phyloP scores from a whole-genome alignment of 2,329 filamentous ascomycete species.

The Paraphaeosphaeria sporulosa region DNA sequence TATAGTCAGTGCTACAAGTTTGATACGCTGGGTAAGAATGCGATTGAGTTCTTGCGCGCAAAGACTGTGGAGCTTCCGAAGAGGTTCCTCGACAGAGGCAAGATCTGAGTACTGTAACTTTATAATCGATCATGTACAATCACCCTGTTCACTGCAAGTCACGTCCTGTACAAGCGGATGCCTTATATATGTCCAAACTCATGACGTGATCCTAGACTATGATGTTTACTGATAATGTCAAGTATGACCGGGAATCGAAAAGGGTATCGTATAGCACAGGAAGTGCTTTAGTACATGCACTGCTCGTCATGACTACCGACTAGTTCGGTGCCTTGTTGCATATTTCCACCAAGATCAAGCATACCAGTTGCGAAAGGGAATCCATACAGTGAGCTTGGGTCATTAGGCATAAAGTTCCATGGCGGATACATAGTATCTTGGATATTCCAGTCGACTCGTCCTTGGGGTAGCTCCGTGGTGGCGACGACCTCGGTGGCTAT shows the following conservation, averaged over 20 bases:
- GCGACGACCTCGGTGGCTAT: not conserved
- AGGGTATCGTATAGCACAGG: not conserved
- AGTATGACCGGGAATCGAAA: not conserved
- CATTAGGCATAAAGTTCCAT: constrained; percentile 4
- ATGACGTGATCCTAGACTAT: not conserved
- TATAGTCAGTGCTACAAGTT: constrained; percentile 10
- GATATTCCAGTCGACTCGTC: constrained; percentile 3
- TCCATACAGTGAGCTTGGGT: constrained; percentile 1
- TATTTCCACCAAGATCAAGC: not conserved
- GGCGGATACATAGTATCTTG: constrained; percentile 3
- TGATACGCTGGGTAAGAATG: constrained; percentile 8
- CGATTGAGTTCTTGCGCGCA: constrained; percentile 10
- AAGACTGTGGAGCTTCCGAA: constrained; percentile 7
- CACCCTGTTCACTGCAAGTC: not conserved
- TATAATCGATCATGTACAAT: not conserved
- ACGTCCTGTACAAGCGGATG: not conserved
- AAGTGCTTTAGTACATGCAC: constrained; percentile 2
- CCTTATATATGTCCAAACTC: too few species aligned
- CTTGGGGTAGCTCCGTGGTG: not conserved
- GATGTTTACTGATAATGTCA: not conserved
- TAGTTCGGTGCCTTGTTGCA: not conserved
- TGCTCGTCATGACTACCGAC: not conserved
- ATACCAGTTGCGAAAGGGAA: not conserved
- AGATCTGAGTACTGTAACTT: not conserved
- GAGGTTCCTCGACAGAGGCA: constrained; percentile 5